Percentiles rank a stretch among this genome's conserved stretches.
These are phyloP conservation scores for Phytophthora meadii DNA, from an alignment of 352 stramenopile genomes.

Conservation along the genomic window DNA sequence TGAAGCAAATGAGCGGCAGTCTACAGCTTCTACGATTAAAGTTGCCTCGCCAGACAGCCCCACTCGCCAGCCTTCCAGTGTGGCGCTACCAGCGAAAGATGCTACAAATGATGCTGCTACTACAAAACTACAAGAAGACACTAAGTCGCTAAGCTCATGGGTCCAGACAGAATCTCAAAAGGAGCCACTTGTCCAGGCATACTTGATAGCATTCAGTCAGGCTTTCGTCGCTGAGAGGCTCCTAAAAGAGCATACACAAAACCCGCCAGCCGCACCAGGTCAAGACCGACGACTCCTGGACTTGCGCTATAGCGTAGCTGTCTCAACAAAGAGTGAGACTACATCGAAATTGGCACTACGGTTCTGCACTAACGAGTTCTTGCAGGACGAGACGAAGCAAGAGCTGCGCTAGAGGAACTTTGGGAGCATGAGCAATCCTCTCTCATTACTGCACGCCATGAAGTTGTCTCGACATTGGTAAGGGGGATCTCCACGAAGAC, in stretches of 20 bases:
- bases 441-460: conserved; percentile 35
- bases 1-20: conserved; percentile 12
- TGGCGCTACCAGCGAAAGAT: neutral
- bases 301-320: conserved; percentile 41
- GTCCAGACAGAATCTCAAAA: conserved; percentile 9
- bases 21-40: neutral
- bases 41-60: neutral
- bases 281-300: conserved; percentile 39
- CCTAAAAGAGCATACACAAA: conserved; percentile 17
- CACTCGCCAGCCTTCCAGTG: neutral
- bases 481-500: conserved; percentile 46
- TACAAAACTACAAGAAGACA: neutral
- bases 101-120: too few species aligned
- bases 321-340: conserved; percentile 46
- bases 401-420: conserved; percentile 30
- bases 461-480: conserved; percentile 38
- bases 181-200: conserved; percentile 15
- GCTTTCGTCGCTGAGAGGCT: conserved; percentile 4
- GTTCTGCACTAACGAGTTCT: neutral
- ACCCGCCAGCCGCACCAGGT: conserved; percentile 11
- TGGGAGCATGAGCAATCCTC: conserved; percentile 44
- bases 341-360: neutral
- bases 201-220: conserved; percentile 22
- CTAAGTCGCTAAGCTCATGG: conserved; percentile 18
- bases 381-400: conserved; percentile 46